Evolutionary conservation across 1,284 basidiomycete genomes (phyloP).

Genomic region (Ceratobasidium papillatum): DNA sequence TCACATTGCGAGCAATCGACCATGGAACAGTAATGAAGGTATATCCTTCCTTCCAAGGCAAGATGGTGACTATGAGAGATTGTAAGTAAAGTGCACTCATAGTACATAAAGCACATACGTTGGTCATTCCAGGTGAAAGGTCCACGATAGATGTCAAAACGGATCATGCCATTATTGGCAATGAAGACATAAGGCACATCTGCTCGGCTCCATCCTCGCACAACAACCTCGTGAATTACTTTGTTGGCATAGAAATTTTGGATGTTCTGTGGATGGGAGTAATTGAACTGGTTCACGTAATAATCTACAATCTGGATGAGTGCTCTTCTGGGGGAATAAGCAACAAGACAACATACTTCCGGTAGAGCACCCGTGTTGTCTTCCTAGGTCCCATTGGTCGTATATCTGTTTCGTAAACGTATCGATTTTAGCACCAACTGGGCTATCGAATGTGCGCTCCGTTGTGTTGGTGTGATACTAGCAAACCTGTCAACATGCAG

Average conservation of each 20-base stretch:
- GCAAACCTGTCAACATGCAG: not conserved
- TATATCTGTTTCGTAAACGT: slow-evolving; percentile 12
- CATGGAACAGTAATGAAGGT: slow-evolving; percentile 25
- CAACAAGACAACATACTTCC: not conserved
- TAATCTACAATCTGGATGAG: slow-evolving; percentile 12
- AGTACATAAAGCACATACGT: not conserved
- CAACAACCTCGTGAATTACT: slow-evolving; percentile 27
- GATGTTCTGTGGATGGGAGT: slow-evolving; percentile 22
- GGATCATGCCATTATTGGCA: slow-evolving; percentile 29
- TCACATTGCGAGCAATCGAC: slow-evolving; percentile 32
- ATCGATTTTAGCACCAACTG: slow-evolving; percentile 9
- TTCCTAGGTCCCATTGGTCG: slow-evolving; percentile 9
- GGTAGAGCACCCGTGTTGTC: slow-evolving; percentile 18
- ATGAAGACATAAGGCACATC: slow-evolving; percentile 18
- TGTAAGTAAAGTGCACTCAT: not conserved
- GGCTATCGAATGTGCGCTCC: slow-evolving; percentile 19
- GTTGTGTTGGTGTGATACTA: slow-evolving; percentile 38
- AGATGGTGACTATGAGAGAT: slow-evolving; percentile 5
- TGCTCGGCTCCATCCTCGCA: slow-evolving; percentile 8
- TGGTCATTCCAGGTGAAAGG: slow-evolving; percentile 37
- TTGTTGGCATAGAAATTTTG: slow-evolving; percentile 24
- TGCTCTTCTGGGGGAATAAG: not conserved
- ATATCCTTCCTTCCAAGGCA: slow-evolving; percentile 32
- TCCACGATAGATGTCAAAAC: slow-evolving; percentile 34
- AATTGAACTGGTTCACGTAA: slow-evolving; percentile 7